Evolutionary conservation across 225 moss, liverwort and hornwort species (phyloP), one percentile per base, ranked within the genome.

Genomic region (Bryoerythrophyllum caledonicum): DNA sequence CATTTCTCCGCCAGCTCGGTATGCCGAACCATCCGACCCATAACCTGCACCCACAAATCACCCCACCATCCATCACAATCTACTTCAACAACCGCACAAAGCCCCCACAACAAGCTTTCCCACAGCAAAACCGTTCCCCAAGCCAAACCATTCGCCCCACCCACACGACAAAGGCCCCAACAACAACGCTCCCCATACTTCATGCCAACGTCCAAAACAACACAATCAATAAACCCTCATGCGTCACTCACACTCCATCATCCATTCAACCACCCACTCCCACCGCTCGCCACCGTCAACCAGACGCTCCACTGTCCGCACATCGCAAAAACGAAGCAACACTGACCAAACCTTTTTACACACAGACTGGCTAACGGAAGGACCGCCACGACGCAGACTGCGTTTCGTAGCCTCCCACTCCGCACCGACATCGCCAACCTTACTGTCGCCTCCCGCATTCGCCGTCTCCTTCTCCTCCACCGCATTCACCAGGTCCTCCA

Each of bases 311-410:
- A 21, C 59, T 62, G 58, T 57, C 64, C 64, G 71, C 66, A 61
- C 82, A 78, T 69, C 35, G 60, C 63, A 44, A 19, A 26, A 63
- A 78, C 85, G 77, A 82, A 77, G 81, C 80, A 81, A 59, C 48
- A 83, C 88, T 74, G 79, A 84, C 79, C 92, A 87, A 83, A 96
- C 91, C 96, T 96, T 92, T 87, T 92, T 92, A 82, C 74, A 86
- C 82, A 92, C 81, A 78, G 83, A 94, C 80, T 90, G 75, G 63
- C 77, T 77, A 80, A 84, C 75, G 76, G 88, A 88, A 81, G 85
- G 82, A 82, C 81, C 83, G 84, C 86, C 91, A 82, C 90, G 86
- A 90, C 94, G 92, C 85, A 90, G 79, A 85, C 81, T 91, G 85
- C 91, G 88, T 89, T 90, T 91, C 76, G 81, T 87, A 82, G 77